phyloP scores from a whole-genome alignment of 495 filamentous ascomycete genomes.

The Aspergillus leporis region DNA sequence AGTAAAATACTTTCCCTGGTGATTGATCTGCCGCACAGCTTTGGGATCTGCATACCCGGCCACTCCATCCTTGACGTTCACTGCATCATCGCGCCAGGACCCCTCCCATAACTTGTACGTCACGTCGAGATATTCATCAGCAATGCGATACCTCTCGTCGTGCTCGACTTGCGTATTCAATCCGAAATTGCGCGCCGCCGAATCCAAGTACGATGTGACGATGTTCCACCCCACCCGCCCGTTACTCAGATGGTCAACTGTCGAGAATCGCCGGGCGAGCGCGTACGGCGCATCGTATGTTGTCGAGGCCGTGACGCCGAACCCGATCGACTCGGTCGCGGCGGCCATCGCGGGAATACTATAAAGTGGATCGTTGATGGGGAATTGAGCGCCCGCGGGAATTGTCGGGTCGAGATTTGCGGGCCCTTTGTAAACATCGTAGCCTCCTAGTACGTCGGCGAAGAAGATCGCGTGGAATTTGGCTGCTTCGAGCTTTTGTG shows the following conservation, averaged over 20 bases:
- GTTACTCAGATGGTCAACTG: slow-evolving; percentile 66
- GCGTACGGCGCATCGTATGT: slow-evolving; percentile 71
- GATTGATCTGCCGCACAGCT: slow-evolving; percentile 62
- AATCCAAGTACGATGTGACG: slow-evolving; percentile 66
- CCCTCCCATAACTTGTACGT: slow-evolving; percentile 69
- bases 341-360: slow-evolving; percentile 46
- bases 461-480: slow-evolving; percentile 60
- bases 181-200: slow-evolving; percentile 62
- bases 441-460: slow-evolving; percentile 54
- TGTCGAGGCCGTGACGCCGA: slow-evolving; percentile 66
- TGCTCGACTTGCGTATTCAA: slow-evolving; percentile 59
- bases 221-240: slow-evolving; percentile 69
- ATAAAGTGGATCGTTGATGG: slow-evolving; percentile 57
- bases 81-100: slow-evolving; percentile 67
- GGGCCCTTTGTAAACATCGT: slow-evolving; percentile 65
- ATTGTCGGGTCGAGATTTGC: slow-evolving; percentile 58
- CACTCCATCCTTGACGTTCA: slow-evolving; percentile 40
- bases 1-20: slow-evolving; percentile 63
- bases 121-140: slow-evolving; percentile 67
- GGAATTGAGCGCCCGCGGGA: slow-evolving; percentile 64
- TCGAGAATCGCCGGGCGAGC: slow-evolving; percentile 64
- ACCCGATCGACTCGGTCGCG: slow-evolving; percentile 61
- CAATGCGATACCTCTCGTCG: slow-evolving; percentile 66
- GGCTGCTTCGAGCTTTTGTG: slow-evolving; percentile 47
- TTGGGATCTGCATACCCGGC: slow-evolving; percentile 56